Percentiles rank a stretch among this genome's conserved stretches.
Evolutionary conservation across 2,329 filamentous ascomycete species (phyloP).

Genomic region (Botrytis tulipae): DNA sequence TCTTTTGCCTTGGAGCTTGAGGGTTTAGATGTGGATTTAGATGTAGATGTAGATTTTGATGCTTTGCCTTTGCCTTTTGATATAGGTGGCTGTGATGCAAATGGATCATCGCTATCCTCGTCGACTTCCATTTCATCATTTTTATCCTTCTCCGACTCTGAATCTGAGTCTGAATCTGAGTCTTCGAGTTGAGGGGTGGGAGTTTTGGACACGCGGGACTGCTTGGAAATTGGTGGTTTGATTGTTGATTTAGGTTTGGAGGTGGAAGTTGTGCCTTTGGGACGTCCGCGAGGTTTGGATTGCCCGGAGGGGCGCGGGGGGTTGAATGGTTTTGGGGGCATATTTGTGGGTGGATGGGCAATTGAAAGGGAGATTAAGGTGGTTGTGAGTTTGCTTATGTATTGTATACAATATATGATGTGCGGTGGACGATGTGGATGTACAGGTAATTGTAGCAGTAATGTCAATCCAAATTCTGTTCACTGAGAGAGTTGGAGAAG

Average conservation of each 20-base stretch:
- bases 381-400: neutral
- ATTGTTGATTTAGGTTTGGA: constrained; percentile 10
- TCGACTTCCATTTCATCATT: neutral
- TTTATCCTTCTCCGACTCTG: neutral
- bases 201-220: neutral
- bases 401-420: neutral
- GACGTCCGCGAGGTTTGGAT: constrained; percentile 19
- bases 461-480: neutral
- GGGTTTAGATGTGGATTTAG: neutral
- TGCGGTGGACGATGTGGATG: neutral
- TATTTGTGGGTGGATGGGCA: constrained; percentile 16
- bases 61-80: neutral
- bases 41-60: constrained; percentile 3
- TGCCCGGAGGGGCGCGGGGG: constrained; percentile 30
- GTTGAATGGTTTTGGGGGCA: constrained; percentile 39
- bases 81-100: neutral
- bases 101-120: constrained; percentile 5
- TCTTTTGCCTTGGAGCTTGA: neutral
- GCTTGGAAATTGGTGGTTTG: neutral
- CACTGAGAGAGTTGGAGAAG: neutral
- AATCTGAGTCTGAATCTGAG: neutral
- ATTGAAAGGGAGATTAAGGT: neutral
- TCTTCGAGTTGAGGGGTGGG: neutral
- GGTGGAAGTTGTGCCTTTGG: neutral
- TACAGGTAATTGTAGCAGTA: neutral